Conservation (phyloP, 2,329 filamentous ascomycete genomes). For the Gnomoniopsis smithogilvyi region DNA sequence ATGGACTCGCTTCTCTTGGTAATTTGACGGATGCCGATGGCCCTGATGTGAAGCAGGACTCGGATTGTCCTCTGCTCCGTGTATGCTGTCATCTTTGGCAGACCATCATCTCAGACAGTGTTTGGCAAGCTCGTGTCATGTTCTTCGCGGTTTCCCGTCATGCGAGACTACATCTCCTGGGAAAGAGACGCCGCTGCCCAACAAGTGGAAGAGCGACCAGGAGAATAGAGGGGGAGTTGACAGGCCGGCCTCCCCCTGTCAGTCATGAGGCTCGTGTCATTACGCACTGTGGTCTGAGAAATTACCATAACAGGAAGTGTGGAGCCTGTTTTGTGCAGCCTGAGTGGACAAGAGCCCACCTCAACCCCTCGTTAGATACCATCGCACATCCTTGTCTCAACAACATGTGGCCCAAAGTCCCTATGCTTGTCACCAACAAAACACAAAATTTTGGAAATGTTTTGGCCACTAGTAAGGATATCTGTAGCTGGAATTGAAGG, state of each 20-base stretch:
- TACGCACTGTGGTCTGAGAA: background rate
- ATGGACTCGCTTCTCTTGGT: too few species aligned
- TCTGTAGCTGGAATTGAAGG: background rate
- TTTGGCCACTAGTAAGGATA: background rate
- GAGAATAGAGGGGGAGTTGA: background rate
- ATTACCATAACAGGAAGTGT: slow-evolving; percentile 7
- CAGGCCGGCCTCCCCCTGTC: background rate
- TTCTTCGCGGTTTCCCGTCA: too few species aligned
- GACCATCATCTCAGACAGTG: too few species aligned
- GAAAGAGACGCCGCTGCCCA: too few species aligned
- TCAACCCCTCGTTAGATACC: background rate
- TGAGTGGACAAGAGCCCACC: background rate
- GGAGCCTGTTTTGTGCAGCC: slow-evolving; percentile 1
- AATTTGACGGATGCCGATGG: too few species aligned
- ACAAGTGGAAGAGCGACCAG: background rate
- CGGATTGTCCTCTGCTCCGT: too few species aligned
- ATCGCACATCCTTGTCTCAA: background rate
- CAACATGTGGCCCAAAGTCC: background rate
- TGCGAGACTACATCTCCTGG: too few species aligned
- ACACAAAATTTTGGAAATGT: background rate
- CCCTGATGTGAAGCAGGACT: too few species aligned
- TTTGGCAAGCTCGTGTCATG: too few species aligned
- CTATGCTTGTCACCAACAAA: background rate
- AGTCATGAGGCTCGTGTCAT: background rate
- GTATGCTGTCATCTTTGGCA: too few species aligned